Conservation (phyloP, 2,329 filamentous ascomycete species). For the Exophiala xenobiotica region DNA sequence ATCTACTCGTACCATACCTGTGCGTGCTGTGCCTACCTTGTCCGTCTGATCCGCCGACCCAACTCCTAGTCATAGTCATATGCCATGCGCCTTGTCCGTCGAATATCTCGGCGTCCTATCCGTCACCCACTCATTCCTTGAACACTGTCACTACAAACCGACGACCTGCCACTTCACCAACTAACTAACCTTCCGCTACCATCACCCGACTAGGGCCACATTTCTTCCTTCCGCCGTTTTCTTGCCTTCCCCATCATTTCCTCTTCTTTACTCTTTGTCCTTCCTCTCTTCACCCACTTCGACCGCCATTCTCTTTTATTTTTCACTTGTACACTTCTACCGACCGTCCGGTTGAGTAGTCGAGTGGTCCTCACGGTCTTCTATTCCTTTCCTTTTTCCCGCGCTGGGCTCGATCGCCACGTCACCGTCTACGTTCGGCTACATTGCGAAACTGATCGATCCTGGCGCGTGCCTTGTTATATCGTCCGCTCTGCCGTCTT, state of each 20-base stretch:
- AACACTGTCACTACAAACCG: neutral
- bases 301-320: constrained; percentile 4
- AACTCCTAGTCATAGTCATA: neutral
- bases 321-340: neutral
- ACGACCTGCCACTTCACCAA: constrained; percentile 2
- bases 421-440: too few relatives aligned
- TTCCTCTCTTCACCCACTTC: constrained; percentile 16
- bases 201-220: constrained; percentile 6
- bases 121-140: neutral
- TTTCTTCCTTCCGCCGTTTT: constrained; percentile 17
- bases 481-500: constrained; percentile 7
- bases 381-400: neutral
- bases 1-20: too few relatives aligned
- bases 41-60: too few relatives aligned
- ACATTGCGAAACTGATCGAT: neutral
- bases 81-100: neutral
- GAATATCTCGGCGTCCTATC: constrained; percentile 2
- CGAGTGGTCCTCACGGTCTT: neutral
- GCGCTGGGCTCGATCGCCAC: neutral
- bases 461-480: neutral
- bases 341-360: neutral
- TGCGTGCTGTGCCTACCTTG: too few relatives aligned
- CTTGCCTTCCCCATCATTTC: constrained; percentile 17
- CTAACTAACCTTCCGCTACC: neutral
- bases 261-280: constrained; percentile 12